Conservation (phyloP, 1,284 basidiomycete genomes). For the Fistulinella cinereoalba region DNA sequence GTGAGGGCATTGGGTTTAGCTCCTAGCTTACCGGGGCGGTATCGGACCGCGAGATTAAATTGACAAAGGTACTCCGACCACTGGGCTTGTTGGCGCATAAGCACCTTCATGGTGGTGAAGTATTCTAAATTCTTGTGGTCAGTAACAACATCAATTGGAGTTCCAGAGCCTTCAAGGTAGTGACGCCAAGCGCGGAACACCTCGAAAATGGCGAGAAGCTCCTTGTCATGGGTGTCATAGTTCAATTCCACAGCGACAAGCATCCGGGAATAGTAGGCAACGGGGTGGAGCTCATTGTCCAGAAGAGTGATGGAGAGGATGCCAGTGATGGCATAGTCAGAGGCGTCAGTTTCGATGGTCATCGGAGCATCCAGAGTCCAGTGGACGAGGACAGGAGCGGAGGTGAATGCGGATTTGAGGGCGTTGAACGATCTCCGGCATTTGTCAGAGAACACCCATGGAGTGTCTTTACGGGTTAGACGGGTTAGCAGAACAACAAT, state of each 20-base stretch:
- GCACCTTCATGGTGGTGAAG: slow-evolving; percentile 5
- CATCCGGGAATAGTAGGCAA: neutral
- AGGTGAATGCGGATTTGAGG: slow-evolving; percentile 2
- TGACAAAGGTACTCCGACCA: neutral
- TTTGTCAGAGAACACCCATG: neutral
- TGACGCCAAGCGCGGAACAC: neutral
- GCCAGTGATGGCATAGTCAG: slow-evolving; percentile 35
- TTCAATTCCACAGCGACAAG: neutral
- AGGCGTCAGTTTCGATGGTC: slow-evolving; percentile 29
- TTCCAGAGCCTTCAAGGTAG: neutral
- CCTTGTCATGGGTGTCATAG: slow-evolving; percentile 1
- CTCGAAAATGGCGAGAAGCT: neutral
- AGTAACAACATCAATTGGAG: slow-evolving; percentile 10
- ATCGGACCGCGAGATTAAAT: neutral
- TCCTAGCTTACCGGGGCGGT: neutral
- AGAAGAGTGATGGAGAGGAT: slow-evolving; percentile 26
- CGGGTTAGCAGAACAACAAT: neutral
- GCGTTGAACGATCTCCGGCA: neutral
- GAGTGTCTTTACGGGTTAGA: neutral
- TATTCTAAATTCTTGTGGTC: slow-evolving; percentile 18
- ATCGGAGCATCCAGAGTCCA: neutral
- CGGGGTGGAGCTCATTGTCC: neutral
- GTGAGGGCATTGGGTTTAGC: neutral
- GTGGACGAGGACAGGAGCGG: slow-evolving; percentile 1
- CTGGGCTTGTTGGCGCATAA: neutral